Evolutionary conservation across 139 green algal species (phyloP), one percentile per base, ranked within the genome.

Genomic region (Coelastrella sp.): DNA sequence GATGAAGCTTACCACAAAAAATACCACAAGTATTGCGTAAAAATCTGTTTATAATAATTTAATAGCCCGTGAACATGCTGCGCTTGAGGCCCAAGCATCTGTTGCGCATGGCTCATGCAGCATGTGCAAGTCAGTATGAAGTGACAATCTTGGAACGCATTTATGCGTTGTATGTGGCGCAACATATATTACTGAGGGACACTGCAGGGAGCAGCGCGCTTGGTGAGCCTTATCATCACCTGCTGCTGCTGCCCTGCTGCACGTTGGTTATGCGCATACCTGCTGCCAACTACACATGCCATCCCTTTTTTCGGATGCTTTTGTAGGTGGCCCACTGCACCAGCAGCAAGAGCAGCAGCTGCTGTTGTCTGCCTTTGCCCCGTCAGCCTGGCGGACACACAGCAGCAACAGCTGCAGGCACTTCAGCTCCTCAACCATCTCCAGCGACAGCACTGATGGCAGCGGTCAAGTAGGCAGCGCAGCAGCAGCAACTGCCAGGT

Each of bases 391-490:
- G 4, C 19, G 75, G 60, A 11, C 12, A 56, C 20, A 49, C 78
- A 82, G 61, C 63, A 80, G 12, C 65, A 72, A 25, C 63, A 79
- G 56, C 57, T 81, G 68, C 88, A 88, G 76, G 20, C 19, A 14
- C 9, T 24, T 82, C 81, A 87, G 92, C 73, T 83, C 17, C 6
- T 24, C 9, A 4, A 60, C 57, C 72, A 87, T 24, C 24, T 66
- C 14, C 20, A 76, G 70, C 73, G 73, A 57, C 87, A 90, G 68
- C 27, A n/a, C 35, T 82, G 84, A 78, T 72, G 56, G 17, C 65
- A 81, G 84, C 65, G 49, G 15, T 57, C 7, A 35, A 73, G 66
- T 25, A 66, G 56, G 24, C 49, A 57, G 8, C 8, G 20, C 27
- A 59, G 49, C 70, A 82, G 56, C 85, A 82, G 85, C 85, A 73